These are phyloP conservation scores for Metschnikowia henanensis DNA, from an alignment of 805 yeast species.

Conservation along the genomic window DNA sequence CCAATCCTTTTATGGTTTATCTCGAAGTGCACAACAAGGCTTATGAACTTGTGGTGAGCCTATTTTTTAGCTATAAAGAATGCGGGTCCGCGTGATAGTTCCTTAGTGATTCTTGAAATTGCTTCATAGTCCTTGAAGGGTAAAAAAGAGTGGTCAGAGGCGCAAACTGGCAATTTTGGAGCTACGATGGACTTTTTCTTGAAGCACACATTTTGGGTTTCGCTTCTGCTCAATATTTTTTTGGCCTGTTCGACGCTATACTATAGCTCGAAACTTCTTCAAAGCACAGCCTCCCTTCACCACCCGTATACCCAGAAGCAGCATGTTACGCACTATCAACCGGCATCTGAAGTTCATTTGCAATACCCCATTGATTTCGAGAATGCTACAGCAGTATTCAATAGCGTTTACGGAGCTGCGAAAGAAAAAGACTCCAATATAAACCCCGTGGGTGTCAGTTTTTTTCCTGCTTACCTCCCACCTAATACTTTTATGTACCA, in stretches of 20 bases:
- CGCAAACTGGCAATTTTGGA: background rate
- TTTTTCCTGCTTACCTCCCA: slow-evolving; percentile 60
- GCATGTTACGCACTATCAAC: background rate
- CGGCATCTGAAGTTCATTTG: slow-evolving; percentile 3
- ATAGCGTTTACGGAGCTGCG: slow-evolving; percentile 51
- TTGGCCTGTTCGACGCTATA: slow-evolving; percentile 1
- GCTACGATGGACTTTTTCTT: background rate
- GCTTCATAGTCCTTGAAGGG: too few relatives aligned
- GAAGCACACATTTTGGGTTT: background rate
- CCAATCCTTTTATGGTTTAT: background rate
- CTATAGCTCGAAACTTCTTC: background rate
- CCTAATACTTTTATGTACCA: slow-evolving; percentile 59
- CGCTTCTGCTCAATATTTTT: slow-evolving; percentile 3
- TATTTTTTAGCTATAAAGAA: too few relatives aligned
- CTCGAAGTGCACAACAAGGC: too few relatives aligned
- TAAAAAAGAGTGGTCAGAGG: too few relatives aligned
- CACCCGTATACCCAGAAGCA: background rate
- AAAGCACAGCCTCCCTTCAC: background rate
- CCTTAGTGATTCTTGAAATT: too few relatives aligned
- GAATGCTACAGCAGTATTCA: slow-evolving; percentile 58
- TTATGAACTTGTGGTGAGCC: too few relatives aligned
- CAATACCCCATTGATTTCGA: slow-evolving; percentile 34
- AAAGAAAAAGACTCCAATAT: slow-evolving; percentile 52
- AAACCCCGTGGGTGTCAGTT: slow-evolving; percentile 56
- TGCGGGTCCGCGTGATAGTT: too few relatives aligned